Base-by-base conservation (phyloP, 2,329 filamentous ascomycete genomes). In the Paecilomyces sp. region DNA sequence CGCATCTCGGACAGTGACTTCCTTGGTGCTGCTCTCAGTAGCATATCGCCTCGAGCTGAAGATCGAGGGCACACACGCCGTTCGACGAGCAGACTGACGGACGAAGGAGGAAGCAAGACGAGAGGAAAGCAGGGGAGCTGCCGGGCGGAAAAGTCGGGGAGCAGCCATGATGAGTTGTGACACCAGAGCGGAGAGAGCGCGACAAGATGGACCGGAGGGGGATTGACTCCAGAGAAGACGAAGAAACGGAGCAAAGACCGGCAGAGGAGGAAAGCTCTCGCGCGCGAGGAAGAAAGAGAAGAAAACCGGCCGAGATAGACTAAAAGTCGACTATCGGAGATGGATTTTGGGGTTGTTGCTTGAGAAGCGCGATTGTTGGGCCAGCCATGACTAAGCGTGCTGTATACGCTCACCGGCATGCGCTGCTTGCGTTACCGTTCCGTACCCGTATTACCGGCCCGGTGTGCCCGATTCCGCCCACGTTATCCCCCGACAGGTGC, bases 1-100 rank as follows among this genome's bases (percentile, higher is more conserved):
- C 62, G 94, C 94, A 75, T 99, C 94, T 81, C 94, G 87, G 72
- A 99, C 94, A 53, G 94, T 96, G 81, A 96, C 92, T 75, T 97
- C 91, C 84, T 97, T 97, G 71, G 82, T 80, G 65, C 88, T 88
- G 63, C 76, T 75, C 59, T 78, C 76, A 12, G 81, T 80, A 47
- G 85, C 85, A 78, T 87, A 87, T 66, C 77, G 77, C 70, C 85
- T 73, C 62, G 70, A 75, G 73, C 71, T 74, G 61, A 78, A 75
- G 67, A 80, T 74, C 56, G 79, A 74, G 58, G 81, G 79, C 62
- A 77, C 73, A 65, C 79, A 75, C 62, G 78, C 73, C 62, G 79
- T 74, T 62, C 79, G 79, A 68, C 81, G 80, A 73, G 83, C 81
- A 57, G 79, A 78, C 69, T 79, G 79, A 74, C 83, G 81, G 69